These are phyloP conservation scores for Thermothielavioides terrestris DNA, from an alignment of 495 filamentous ascomycete species.

Conservation along the genomic window DNA sequence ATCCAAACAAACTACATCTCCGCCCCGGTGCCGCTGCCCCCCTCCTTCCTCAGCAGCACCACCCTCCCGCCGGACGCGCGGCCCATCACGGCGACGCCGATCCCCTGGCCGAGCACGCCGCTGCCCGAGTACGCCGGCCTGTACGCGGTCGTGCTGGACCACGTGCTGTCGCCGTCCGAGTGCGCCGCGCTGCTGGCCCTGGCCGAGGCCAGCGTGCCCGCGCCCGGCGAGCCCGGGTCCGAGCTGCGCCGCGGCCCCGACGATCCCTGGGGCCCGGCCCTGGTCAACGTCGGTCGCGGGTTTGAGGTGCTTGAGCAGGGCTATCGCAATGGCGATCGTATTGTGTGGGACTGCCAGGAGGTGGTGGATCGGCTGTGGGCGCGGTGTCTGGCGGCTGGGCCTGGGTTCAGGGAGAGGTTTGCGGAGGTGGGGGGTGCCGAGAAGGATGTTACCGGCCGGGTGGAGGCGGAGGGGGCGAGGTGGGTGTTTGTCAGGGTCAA, in stretches of 20 bases:
- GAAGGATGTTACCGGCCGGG: background rate
- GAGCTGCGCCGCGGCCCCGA: background rate
- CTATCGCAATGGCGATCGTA: slow-evolving; percentile 61
- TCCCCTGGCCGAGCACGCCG: slow-evolving; percentile 45
- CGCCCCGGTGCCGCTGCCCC: slow-evolving; percentile 23
- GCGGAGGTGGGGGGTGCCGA: slow-evolving; percentile 9
- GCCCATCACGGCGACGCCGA: slow-evolving; percentile 24
- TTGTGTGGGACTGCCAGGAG: slow-evolving; percentile 60
- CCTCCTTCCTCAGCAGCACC: slow-evolving; percentile 26
- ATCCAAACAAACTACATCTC: slow-evolving; percentile 26
- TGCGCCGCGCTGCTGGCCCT: slow-evolving; percentile 48
- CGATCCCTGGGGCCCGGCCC: slow-evolving; percentile 49
- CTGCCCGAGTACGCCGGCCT: slow-evolving; percentile 47
- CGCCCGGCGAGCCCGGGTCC: background rate
- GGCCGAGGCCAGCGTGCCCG: slow-evolving; percentile 45
- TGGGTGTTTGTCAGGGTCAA: slow-evolving; percentile 58
- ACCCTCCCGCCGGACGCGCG: slow-evolving; percentile 11
- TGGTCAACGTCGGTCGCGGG: slow-evolving; percentile 61
- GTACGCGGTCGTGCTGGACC: slow-evolving; percentile 57
- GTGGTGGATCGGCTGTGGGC: slow-evolving; percentile 54
- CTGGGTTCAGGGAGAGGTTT: slow-evolving; percentile 25
- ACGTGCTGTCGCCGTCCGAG: slow-evolving; percentile 52
- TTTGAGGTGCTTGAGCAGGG: slow-evolving; percentile 47
- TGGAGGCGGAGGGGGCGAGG: slow-evolving; percentile 9
- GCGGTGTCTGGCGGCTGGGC: slow-evolving; percentile 33